Conservation (phyloP, 2,329 filamentous ascomycete genomes). For the Aspergillus vadensis region DNA sequence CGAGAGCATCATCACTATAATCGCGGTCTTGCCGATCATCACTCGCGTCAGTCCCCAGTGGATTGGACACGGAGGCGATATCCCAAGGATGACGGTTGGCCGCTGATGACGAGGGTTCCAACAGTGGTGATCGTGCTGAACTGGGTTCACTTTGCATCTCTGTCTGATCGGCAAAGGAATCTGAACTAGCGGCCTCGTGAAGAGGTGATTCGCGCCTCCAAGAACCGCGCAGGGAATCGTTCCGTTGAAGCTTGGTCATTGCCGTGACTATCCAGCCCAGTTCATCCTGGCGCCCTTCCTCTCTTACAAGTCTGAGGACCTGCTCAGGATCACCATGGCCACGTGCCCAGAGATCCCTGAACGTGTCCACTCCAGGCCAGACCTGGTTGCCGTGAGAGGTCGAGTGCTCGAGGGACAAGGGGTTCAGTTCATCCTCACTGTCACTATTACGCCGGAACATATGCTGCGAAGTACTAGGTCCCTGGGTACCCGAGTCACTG, state of each 20-base stretch:
- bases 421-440: constrained; percentile 12
- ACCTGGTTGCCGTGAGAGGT: constrained; percentile 14
- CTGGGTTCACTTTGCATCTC: background rate
- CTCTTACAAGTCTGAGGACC: constrained; percentile 63
- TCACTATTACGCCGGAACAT: constrained; percentile 9
- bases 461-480: background rate
- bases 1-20: background rate
- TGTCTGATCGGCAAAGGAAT: background rate
- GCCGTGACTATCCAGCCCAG: constrained; percentile 62
- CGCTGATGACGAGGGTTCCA: background rate
- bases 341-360: constrained; percentile 59
- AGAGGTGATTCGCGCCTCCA: constrained; percentile 8
- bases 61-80: background rate
- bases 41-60: background rate
- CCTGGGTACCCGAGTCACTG: constrained; percentile 2
- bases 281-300: constrained; percentile 61
- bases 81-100: constrained; percentile 6
- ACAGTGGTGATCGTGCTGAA: background rate
- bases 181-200: constrained; percentile 6
- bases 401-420: constrained; percentile 9
- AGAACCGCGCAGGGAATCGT: constrained; percentile 5
- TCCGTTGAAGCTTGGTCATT: constrained; percentile 43
- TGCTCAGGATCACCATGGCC: constrained; percentile 61
- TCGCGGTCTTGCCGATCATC: background rate
- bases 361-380: constrained; percentile 47